Evolutionary conservation across 768 basidiomycete species (phyloP), one percentile per base, ranked within the genome.

Genomic region (Cystofilobasidium ferigula): DNA sequence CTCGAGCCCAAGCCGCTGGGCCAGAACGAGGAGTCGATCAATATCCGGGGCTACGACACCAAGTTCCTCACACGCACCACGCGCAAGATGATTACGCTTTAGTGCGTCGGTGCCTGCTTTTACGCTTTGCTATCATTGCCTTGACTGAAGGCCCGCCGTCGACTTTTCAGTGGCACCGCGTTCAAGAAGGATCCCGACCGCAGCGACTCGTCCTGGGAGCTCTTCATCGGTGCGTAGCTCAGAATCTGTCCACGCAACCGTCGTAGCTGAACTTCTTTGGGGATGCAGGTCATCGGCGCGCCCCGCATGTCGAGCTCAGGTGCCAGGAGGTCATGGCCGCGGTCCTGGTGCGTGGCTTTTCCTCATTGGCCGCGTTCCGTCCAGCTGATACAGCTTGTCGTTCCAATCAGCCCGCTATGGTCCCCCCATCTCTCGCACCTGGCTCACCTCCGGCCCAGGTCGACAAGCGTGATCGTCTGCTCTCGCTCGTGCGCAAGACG

Each of bases 241-340:
- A 10, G 40, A 20, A 42, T 10, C 20, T 10, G 20, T 42, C 20
- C 20, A 10, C 40, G 10, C 40, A 42, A 42, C 10, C 10, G 10
- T 10, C 40, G 40, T 10, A 42, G 20, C 10, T 20, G 10, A 10
- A 42, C 40, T 18, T 30, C 5, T 22, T 14, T 54, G 28, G 7
- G 2, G 8, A 6, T 12, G 1, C 51, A 54, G 51, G 51, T n/a
- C 51, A 54, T 28, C 51, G 51, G 18, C 51, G 51, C 8, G 51
- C 62, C 0, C 51, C 51, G n/a, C 62, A 63, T 26, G 62, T 63
- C 62, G 62, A 63, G 38, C 26, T 63, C 12, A 22, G 62, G 4
- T 63, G 62, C 35, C 51, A 56, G 20, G 62, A 63, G 36, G 62
- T 63, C 32, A 61, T 59, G 58, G 58, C 58, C 24, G 58, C 58